These are phyloP conservation scores for Pleodorina starrii DNA, from an alignment of 139 green algal genomes.

Conservation along the genomic window DNA sequence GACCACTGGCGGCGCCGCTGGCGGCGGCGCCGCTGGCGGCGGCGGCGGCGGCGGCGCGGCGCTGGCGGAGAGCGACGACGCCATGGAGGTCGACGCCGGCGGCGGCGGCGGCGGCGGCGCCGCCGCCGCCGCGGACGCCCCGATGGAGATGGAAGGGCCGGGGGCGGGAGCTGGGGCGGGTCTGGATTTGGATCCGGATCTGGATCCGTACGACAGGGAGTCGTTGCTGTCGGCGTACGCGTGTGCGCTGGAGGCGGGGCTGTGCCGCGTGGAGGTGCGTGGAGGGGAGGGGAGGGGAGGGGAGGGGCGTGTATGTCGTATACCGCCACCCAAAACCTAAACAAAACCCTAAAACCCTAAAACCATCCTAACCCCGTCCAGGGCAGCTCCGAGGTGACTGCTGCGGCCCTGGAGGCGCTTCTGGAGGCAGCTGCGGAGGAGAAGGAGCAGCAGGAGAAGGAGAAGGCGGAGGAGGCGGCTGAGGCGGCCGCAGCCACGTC, in stretches of 20 bases:
- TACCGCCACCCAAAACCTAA: too few relatives aligned
- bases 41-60: background rate
- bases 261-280: conserved; percentile 35
- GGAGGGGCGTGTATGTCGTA: background rate
- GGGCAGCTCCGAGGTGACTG: conserved; percentile 23
- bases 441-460: background rate
- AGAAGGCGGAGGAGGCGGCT: conserved; percentile 39
- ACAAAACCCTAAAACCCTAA: too few relatives aligned
- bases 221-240: conserved; percentile 17
- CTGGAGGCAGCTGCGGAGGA: conserved; percentile 53
- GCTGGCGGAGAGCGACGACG: background rate
- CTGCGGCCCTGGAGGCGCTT: conserved; percentile 14
- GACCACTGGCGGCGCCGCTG: background rate
- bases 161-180: background rate
- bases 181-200: background rate
- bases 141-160: background rate
- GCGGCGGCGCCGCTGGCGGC: background rate
- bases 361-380: conserved; percentile 12
- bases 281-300: background rate
- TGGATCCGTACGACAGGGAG: background rate
- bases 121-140: background rate
- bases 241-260: conserved; percentile 18
- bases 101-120: background rate
- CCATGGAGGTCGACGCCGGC: conserved; percentile 20
- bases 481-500: background rate